These are phyloP conservation scores for Raddia guianensis DNA, from an alignment of 176 grass and related monocot species.

Conservation along the genomic window DNA sequence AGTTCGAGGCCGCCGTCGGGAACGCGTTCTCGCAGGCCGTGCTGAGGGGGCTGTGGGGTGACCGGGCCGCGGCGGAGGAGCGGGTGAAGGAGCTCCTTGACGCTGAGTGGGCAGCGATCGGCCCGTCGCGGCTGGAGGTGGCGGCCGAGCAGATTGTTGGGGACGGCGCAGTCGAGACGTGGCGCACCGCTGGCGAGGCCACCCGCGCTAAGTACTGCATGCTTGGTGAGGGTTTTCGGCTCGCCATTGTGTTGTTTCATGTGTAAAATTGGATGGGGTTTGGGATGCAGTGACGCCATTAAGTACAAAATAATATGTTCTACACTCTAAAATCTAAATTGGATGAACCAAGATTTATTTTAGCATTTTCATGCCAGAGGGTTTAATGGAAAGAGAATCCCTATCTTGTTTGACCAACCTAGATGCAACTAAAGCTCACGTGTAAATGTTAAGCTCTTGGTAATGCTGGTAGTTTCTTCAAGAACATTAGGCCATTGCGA, in stretches of 20 bases:
- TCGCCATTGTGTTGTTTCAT: not conserved
- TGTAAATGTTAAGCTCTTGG: not conserved
- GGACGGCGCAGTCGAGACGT: slow-evolving; percentile 30
- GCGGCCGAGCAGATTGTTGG: slow-evolving; percentile 44
- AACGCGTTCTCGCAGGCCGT: slow-evolving; percentile 31
- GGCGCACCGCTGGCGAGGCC: slow-evolving; percentile 14
- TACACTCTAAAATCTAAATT: not conserved
- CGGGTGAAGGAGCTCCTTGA: slow-evolving; percentile 43
- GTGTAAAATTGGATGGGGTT: not conserved
- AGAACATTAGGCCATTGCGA: not conserved
- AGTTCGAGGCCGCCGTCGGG: slow-evolving; percentile 50
- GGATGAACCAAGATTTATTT: not conserved
- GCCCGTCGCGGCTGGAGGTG: slow-evolving; percentile 39
- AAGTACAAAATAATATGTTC: not conserved
- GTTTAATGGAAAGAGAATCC: not conserved
- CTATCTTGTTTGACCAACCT: not conserved
- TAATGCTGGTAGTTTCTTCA: not conserved
- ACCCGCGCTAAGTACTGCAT: slow-evolving; percentile 18
- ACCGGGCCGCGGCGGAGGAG: slow-evolving; percentile 32
- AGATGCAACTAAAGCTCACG: not conserved
- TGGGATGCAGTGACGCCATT: not conserved
- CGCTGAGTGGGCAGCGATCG: slow-evolving; percentile 43
- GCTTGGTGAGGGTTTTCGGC: slow-evolving; percentile 38
- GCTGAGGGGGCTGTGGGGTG: slow-evolving; percentile 22
- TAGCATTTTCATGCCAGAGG: not conserved